Percentiles rank a stretch among this genome's conserved stretches.
These are phyloP conservation scores for Tolypocladium sp. DNA, from an alignment of 2,329 filamentous ascomycete species.

Conservation along the genomic window DNA sequence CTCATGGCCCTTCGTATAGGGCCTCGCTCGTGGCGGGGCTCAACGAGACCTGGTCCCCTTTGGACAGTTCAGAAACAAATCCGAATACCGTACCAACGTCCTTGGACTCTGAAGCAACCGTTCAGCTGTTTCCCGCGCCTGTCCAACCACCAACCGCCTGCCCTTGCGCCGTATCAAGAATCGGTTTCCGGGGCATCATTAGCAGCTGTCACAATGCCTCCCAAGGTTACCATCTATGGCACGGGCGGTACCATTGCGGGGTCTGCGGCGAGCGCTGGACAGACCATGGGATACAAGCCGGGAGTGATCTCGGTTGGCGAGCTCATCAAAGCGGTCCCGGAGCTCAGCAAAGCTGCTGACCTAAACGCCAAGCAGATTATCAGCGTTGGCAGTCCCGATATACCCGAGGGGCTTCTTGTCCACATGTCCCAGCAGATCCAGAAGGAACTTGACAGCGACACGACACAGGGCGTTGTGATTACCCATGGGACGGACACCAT, in stretches of 20 bases:
- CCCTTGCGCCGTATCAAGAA: not conserved
- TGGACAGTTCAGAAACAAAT: not conserved
- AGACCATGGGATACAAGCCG: constrained; percentile 33
- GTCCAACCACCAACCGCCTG: not conserved
- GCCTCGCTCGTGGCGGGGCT: not conserved
- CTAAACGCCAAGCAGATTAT: constrained; percentile 42
- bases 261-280: constrained; percentile 33
- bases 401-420: constrained; percentile 40
- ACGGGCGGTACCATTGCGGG: constrained; percentile 53
- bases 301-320: constrained; percentile 37
- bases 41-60: not conserved
- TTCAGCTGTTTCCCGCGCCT: not conserved
- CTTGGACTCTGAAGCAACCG: not conserved
- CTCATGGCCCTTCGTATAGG: not conserved
- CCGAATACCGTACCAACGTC: not conserved
- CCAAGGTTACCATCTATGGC: constrained; percentile 47
- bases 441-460: constrained; percentile 31
- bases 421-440: constrained; percentile 39
- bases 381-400: constrained; percentile 35
- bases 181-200: not conserved
- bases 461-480: constrained; percentile 40
- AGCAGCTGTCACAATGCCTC: constrained; percentile 9
- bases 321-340: constrained; percentile 45
- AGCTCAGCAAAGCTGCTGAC: constrained; percentile 44
- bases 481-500: constrained; percentile 59